Conservation (phyloP, 495 filamentous ascomycete genomes). For the Cetradonia linearis region DNA sequence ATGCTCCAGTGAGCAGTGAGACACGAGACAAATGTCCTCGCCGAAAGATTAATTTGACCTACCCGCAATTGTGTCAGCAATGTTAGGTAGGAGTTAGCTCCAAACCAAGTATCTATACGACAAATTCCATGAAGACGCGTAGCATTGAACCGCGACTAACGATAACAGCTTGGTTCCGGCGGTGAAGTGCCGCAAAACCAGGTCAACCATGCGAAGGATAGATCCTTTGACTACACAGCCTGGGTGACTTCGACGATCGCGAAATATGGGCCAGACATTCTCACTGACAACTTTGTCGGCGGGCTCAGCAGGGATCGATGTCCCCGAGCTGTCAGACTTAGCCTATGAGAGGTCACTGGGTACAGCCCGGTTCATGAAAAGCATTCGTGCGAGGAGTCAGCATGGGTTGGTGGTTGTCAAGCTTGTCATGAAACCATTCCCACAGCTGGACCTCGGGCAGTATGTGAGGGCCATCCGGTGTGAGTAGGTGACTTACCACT, state of each 20-base stretch:
- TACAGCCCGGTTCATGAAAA: constrained; percentile 93
- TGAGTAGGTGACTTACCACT: constrained; percentile 35
- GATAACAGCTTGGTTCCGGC: background rate
- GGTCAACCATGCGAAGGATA: constrained; percentile 4
- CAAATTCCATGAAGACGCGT: background rate
- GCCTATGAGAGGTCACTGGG: constrained; percentile 89
- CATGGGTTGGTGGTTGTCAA: constrained; percentile 90
- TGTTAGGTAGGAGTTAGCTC: background rate
- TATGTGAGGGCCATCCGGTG: constrained; percentile 66
- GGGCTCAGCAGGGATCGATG: constrained; percentile 84
- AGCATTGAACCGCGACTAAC: background rate
- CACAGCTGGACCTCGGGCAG: constrained; percentile 61
- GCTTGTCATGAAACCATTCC: constrained; percentile 82
- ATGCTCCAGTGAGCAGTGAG: background rate
- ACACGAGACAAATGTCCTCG: background rate
- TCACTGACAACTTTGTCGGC: constrained; percentile 82
- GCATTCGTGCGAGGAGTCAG: constrained; percentile 76
- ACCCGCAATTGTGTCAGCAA: background rate
- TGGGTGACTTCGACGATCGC: constrained; percentile 5
- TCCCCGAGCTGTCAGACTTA: constrained; percentile 80
- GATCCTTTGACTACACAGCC: background rate
- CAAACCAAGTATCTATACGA: background rate
- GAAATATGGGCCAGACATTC: constrained; percentile 86
- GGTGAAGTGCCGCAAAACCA: constrained; percentile 4
- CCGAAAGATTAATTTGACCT: background rate